A percentile compares a stretch with the other conserved stretches of the same genome.
Conservation (phyloP, 257 asterid species). For the Leptodermis oblonga region DNA sequence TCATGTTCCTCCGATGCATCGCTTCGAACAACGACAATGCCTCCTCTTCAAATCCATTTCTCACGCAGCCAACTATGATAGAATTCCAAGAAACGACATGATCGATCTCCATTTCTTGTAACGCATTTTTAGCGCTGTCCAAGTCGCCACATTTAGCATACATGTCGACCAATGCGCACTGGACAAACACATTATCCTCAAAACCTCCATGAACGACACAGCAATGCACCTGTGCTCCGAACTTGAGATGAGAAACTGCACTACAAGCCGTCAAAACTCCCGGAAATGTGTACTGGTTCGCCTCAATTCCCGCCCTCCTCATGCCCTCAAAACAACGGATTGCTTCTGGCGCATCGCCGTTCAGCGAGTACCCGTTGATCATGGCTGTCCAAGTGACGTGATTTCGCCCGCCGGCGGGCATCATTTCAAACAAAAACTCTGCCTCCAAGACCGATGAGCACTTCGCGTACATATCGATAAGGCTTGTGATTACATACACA, state of each 20-base stretch:
- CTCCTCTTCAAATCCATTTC: conserved; percentile 38
- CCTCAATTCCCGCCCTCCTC: conserved; percentile 57
- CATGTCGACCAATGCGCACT: conserved; percentile 70
- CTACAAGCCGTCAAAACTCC: conserved; percentile 67
- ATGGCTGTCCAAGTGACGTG: conserved; percentile 95
- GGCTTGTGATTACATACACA: conserved; percentile 63
- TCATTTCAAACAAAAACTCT: conserved; percentile 45
- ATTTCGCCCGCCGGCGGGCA: conserved; percentile 49
- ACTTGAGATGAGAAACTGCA: conserved; percentile 30
- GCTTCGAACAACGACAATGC: conserved; percentile 51
- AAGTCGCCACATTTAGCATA: conserved; percentile 75
- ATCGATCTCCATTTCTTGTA: conserved; percentile 45
- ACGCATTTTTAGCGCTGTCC: conserved; percentile 46
- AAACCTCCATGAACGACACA: conserved; percentile 68
- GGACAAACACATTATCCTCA: conserved; percentile 64
- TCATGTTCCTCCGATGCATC: conserved; percentile 55
- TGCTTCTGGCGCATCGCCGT: conserved; percentile 43
- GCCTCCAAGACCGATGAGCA: conserved; percentile 51
- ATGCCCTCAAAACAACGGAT: conserved; percentile 55
- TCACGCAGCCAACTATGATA: conserved; percentile 66
- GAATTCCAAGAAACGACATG: conserved; percentile 71
- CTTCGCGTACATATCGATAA: conserved; percentile 74
- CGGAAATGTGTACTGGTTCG: conserved; percentile 80
- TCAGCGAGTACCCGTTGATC: conserved; percentile 68
- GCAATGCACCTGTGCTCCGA: conserved; percentile 67